phyloP scores from a whole-genome alignment of 1,139 yeast species.

The Debaryomyces coudertii region DNA sequence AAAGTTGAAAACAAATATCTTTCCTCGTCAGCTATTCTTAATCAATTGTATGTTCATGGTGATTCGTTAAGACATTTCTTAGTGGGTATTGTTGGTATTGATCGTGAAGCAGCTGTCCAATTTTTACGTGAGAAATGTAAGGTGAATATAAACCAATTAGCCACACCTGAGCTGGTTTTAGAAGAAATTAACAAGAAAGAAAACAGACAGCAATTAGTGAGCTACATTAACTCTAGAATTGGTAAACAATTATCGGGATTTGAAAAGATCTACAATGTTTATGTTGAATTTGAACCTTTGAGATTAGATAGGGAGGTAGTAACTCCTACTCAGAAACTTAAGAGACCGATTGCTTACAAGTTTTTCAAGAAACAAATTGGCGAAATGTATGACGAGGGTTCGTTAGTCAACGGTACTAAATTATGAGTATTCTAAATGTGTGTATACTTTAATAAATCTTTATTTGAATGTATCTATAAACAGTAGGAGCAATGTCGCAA shows the following conservation, averaged over 20 bases:
- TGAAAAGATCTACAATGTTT: conserved; percentile 42
- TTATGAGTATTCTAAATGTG: conserved; percentile 12
- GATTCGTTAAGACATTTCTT: conserved; percentile 35
- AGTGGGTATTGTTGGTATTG: conserved; percentile 44
- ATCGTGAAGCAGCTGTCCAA: conserved; percentile 30
- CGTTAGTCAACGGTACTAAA: conserved; percentile 25
- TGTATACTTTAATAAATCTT: neutral
- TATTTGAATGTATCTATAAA: neutral
- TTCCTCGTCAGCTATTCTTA: conserved; percentile 51
- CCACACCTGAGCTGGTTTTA: conserved; percentile 26
- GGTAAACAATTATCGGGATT: conserved; percentile 32
- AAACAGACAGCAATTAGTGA: conserved; percentile 28
- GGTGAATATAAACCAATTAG: conserved; percentile 12
- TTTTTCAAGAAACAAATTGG: conserved; percentile 28
- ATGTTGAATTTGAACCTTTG: conserved; percentile 42
- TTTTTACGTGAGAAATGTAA: conserved; percentile 25
- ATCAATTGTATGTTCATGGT: conserved; percentile 59
- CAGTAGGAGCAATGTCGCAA: neutral
- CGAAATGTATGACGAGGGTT: conserved; percentile 31
- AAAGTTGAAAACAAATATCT: conserved; percentile 69
- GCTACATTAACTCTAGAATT: conserved; percentile 32
- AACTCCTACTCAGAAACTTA: conserved; percentile 47
- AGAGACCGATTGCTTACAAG: conserved; percentile 40
- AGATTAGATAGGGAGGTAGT: conserved; percentile 41
- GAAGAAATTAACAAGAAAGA: conserved; percentile 29